These are phyloP conservation scores for Aegilops umbellulata DNA, from an alignment of 176 grass and related monocot genomes.

Conservation along the genomic window DNA sequence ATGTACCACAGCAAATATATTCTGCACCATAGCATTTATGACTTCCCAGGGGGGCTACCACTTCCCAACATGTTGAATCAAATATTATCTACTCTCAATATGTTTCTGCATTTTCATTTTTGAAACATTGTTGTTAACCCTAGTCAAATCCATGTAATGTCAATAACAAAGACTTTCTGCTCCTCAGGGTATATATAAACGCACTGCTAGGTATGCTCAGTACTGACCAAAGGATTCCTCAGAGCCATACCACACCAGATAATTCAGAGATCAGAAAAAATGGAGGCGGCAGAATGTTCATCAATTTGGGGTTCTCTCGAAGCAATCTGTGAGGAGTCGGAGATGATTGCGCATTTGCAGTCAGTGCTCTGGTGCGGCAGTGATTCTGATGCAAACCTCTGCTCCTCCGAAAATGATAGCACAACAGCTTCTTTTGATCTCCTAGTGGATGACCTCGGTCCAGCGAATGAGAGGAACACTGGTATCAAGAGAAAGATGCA, in stretches of 20 bases:
- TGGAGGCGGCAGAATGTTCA: neutral
- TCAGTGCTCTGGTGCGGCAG: neutral
- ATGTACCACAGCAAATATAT: neutral
- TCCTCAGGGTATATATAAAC: neutral
- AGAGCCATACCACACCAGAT: neutral
- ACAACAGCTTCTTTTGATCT: neutral
- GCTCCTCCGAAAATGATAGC: neutral
- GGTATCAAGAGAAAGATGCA: constrained; percentile 1
- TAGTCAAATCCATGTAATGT: neutral
- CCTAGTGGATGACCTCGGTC: neutral
- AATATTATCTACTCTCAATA: neutral
- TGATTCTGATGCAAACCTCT: neutral
- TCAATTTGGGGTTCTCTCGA: neutral
- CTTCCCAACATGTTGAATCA: neutral
- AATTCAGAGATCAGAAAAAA: neutral
- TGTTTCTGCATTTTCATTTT: neutral
- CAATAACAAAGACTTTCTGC: neutral
- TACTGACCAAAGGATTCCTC: too few species aligned
- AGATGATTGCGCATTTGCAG: neutral
- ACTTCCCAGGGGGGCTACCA: neutral
- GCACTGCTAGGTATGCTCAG: neutral
- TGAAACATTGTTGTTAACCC: neutral
- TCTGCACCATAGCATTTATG: neutral
- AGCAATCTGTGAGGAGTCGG: neutral
- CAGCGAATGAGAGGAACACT: neutral